Percentiles rank a stretch among this genome's conserved stretches.
phyloP scores from a whole-genome alignment of 169 alveolate genomes.

The Plasmodium gonderi region DNA sequence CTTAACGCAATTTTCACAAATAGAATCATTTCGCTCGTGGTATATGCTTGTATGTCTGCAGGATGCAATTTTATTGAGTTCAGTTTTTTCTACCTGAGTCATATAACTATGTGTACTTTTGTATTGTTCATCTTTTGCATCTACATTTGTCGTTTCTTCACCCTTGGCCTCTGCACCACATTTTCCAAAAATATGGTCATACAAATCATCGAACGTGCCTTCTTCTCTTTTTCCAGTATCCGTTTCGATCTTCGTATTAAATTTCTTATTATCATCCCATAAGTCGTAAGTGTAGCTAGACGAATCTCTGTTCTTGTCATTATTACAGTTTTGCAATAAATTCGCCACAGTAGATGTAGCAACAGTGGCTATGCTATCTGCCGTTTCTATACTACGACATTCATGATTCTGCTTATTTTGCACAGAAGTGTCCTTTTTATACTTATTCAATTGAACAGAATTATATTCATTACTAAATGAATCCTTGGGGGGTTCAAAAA shows the following conservation, averaged over 20 bases:
- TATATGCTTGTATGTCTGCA: neutral
- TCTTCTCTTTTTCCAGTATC: neutral
- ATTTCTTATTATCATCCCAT: neutral
- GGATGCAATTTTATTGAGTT: too few species aligned
- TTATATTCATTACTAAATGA: neutral
- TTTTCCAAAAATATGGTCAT: conserved; percentile 2
- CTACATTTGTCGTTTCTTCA: neutral
- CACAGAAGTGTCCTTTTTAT: neutral
- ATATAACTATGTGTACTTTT: neutral
- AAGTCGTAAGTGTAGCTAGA: neutral
- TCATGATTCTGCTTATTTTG: neutral
- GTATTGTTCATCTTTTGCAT: neutral
- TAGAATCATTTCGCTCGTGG: neutral
- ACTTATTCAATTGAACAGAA: neutral
- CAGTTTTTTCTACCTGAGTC: neutral
- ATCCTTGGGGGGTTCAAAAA: neutral
- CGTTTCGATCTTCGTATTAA: neutral
- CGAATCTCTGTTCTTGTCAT: neutral
- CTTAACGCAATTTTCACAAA: conserved; percentile 12
- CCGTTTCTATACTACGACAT: neutral
- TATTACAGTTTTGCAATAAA: neutral
- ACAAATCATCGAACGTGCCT: neutral
- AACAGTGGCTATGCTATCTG: neutral
- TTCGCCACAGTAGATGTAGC: conserved; percentile 1
- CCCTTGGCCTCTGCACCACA: neutral